Base-by-base conservation (phyloP, 228 moss, liverwort and hornwort genomes). In the Sphagnum fallax region DNA sequence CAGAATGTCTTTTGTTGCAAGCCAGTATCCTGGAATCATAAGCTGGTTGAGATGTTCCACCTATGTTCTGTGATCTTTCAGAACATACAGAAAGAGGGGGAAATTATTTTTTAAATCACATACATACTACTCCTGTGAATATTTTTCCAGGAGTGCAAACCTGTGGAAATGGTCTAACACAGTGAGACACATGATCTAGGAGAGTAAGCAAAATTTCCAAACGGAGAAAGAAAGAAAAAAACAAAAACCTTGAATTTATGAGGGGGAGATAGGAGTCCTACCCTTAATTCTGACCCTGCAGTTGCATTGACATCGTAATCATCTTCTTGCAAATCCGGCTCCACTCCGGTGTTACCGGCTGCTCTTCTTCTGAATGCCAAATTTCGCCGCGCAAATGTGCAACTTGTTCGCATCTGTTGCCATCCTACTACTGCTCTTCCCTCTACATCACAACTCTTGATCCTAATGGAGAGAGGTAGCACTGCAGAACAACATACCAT, bases 301-400 rank as follows among this genome's bases (percentile, higher is more conserved):
- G 94, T 94, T 73, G 73, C 68, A 16, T 77, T 8, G 0, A 78
- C 52, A 60, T 80, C 69, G 57, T 79, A 78, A 50, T 53, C 64
- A 64, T 91, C 91, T 72, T 94, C 91, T 0, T 66, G 64, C 65
- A 94, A 73, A 53, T 94, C 94, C 47, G 94, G 94, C 74, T 94
- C 94, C 16, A 94, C 89, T 13, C 94, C 94, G 55, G 61, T 70
- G 52, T 52, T 64, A 53, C 16, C 64, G 5, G 47, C 78, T 15
- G 81, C 83, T 66, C 74, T 55, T 32, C 32, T 32, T 32, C 32
- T 32, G 0, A 32, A 32, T 3, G 32, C 2, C 32, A 32, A 32
- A 32, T 32, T 32, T 32, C 32, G 32, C 32, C 32, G 32, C 32
- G 32, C 32, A 32, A 32, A 32, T 32, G 32, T 32, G 32, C 32